phyloP scores from a whole-genome alignment of 805 yeast species.

The Yamadazyma sp. region DNA sequence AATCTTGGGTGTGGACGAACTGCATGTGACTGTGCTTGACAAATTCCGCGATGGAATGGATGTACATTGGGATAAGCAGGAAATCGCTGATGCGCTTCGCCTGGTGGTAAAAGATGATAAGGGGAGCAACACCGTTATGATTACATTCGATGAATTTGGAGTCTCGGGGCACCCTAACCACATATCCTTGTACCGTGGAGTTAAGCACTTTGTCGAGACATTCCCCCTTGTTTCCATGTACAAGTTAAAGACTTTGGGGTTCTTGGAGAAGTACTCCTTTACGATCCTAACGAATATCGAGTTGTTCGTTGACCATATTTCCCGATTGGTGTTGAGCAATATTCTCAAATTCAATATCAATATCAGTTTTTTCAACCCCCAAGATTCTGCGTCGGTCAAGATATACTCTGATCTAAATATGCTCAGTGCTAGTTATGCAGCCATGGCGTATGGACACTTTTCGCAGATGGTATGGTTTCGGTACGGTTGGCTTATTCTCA shows the following conservation, averaged over 20 bases:
- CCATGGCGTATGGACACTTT: constrained; percentile 80
- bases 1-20: constrained; percentile 47
- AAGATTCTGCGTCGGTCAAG: constrained; percentile 27
- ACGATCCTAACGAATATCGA: constrained; percentile 43
- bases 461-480: constrained; percentile 97
- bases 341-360: constrained; percentile 35
- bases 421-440: constrained; percentile 49
- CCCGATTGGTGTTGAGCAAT: constrained; percentile 30
- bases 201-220: constrained; percentile 17
- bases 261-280: constrained; percentile 51
- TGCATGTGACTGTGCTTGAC: constrained; percentile 47
- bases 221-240: constrained; percentile 7
- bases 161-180: constrained; percentile 91
- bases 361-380: constrained; percentile 34
- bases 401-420: constrained; percentile 42
- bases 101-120: constrained; percentile 19
- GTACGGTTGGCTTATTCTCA: constrained; percentile 77
- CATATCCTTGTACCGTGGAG: constrained; percentile 57
- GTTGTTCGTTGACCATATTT: constrained; percentile 38
- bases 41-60: constrained; percentile 64
- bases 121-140: constrained; percentile 37
- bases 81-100: constrained; percentile 40
- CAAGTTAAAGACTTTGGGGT: constrained; percentile 34
- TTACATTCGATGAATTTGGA: constrained; percentile 83
- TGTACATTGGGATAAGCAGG: constrained; percentile 55